Evolutionary conservation across 306 rosid genomes (phyloP).

Genomic region (Vigna nakashimae): DNA sequence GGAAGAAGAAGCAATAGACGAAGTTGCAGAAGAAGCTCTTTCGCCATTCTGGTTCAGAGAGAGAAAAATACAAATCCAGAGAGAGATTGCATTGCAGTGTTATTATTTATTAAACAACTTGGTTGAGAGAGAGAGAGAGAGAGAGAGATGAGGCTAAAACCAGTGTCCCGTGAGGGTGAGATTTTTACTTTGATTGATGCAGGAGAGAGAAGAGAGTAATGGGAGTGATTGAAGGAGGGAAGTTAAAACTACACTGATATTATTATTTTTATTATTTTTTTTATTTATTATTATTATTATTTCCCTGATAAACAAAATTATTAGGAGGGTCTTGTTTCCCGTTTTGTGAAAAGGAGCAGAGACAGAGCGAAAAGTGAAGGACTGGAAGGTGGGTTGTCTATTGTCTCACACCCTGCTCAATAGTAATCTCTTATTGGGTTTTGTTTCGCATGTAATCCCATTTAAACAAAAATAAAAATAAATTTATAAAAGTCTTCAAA

Average conservation of each 20-base stretch:
- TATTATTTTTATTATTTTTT: not conserved
- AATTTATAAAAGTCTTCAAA: too few species aligned
- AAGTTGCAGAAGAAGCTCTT: slow-evolving; percentile 74
- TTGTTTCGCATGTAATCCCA: not conserved
- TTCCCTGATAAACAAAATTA: slow-evolving; percentile 27
- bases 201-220: not conserved
- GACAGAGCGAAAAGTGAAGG: slow-evolving; percentile 39
- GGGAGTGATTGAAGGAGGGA: slow-evolving; percentile 9
- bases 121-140: slow-evolving; percentile 18
- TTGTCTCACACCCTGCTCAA: slow-evolving; percentile 25
- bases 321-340: slow-evolving; percentile 34
- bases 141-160: slow-evolving; percentile 12
- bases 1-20: slow-evolving; percentile 63
- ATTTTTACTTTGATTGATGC: slow-evolving; percentile 30
- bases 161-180: slow-evolving; percentile 32
- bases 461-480: too few species aligned
- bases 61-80: slow-evolving; percentile 57
- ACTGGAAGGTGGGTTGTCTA: slow-evolving; percentile 44
- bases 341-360: slow-evolving; percentile 46
- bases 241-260: slow-evolving; percentile 10
- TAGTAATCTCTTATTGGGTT: not conserved
- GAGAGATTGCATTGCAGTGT: slow-evolving; percentile 35
- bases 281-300: not conserved
- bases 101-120: slow-evolving; percentile 25
- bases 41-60: slow-evolving; percentile 64